Base-by-base conservation (phyloP, 306 rosid species). In the Cicer judaicum region DNA sequence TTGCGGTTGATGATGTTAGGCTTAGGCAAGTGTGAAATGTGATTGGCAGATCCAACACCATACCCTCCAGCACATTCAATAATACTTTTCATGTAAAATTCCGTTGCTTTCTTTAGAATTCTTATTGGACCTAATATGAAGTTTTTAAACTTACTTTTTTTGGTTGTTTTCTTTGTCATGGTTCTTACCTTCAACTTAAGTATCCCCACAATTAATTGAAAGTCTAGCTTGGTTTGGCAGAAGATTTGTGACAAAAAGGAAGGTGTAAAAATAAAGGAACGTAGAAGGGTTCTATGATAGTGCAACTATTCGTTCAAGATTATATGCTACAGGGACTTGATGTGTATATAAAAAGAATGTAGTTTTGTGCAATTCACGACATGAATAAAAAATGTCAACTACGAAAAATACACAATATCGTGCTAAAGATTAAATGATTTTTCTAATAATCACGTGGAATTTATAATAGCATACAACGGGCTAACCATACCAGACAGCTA, bases 21-120 rank as follows among this genome's bases (percentile, higher is more conserved):
- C 64, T 72, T 41, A 8, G 83, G 80, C 65, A 78, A 41, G 36
- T 39, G 72, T 0, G 80, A 43, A 7, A 54, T 14, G 7, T 75
- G 71, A 38, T 38, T 52, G 34, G 36, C 11, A 9, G 55, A 24
- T 11, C 21, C 75, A 52, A 70, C 74, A 34, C 70, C 78, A n/a
- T 63, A 24, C 38, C 75, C 81, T 36, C 85, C 87, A 1, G 87
- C 82, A 14, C 84, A 74, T 12, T 74, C 64, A 16, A 88, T 49
- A 77, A 88, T 1, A 13, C 78, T 57, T 63, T 79, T 85, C 74
- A 79, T 16, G 72, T 85, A 88, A 5, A 83, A 75, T 8, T 85
- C 36, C 39, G 79, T 81, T 57, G 78, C 88, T 79, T 64, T 85
- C 68, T 68, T 80, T 57, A 88, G 55, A 64, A 81, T 69, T 69